A percentile compares a stretch with the other conserved stretches of the same genome.
Evolutionary conservation across 2,329 filamentous ascomycete genomes (phyloP).

Genomic region (Niveomyces coronatus): DNA sequence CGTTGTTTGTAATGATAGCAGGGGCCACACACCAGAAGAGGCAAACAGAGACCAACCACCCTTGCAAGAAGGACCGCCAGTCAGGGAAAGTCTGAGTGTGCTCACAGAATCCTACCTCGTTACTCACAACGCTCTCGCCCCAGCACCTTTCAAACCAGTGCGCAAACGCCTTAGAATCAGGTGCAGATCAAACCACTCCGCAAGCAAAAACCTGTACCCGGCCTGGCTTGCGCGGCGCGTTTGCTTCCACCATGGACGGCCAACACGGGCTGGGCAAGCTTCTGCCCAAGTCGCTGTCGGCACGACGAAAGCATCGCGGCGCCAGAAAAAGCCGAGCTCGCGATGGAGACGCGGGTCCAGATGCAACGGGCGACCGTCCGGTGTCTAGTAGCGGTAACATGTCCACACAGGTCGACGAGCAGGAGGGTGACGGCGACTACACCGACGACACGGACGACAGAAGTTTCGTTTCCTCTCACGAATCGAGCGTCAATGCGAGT

Average conservation of each 20-base stretch:
- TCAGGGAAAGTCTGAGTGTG: too few species aligned
- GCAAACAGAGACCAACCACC: too few species aligned
- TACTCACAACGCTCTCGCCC: too few species aligned
- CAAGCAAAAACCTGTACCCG: too few species aligned
- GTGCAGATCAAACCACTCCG: not conserved
- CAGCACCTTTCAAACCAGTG: too few species aligned
- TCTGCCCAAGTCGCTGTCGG: slow-evolving; percentile 39
- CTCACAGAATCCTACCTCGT: too few species aligned
- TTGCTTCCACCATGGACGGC: slow-evolving; percentile 5
- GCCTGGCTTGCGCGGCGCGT: not conserved
- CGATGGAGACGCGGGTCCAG: slow-evolving; percentile 16
- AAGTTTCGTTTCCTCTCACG: slow-evolving; percentile 25
- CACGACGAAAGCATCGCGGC: slow-evolving; percentile 39
- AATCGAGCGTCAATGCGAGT: slow-evolving; percentile 23
- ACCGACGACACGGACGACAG: slow-evolving; percentile 22
- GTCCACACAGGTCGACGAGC: slow-evolving; percentile 17
- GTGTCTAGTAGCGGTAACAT: slow-evolving; percentile 7
- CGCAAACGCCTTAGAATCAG: not conserved
- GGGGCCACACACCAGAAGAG: too few species aligned
- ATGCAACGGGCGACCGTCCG: slow-evolving; percentile 9
- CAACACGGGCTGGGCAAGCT: slow-evolving; percentile 37
- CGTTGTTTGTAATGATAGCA: too few species aligned
- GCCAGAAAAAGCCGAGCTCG: slow-evolving; percentile 31
- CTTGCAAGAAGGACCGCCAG: too few species aligned
- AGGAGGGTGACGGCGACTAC: slow-evolving; percentile 20